Evolutionary conservation across 495 filamentous ascomycete genomes (phyloP), one percentile per base, ranked within the genome.

Genomic region (Penicillium crystallinum): DNA sequence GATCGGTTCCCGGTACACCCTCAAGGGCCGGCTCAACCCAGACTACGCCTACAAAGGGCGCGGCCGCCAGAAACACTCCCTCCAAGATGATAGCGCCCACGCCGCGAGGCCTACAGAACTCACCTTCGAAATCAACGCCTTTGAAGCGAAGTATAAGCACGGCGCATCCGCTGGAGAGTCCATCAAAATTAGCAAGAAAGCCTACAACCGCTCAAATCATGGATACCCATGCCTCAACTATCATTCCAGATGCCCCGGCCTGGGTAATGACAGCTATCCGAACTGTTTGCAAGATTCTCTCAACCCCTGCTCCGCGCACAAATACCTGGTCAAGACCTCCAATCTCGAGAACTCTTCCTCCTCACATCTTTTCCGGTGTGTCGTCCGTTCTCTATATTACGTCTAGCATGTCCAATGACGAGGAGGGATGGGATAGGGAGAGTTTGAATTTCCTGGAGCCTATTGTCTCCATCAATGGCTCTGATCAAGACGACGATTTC

Each of bases 181-280:
- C 59, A 10, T 61, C 66, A 1, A 66, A 61, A 36, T 65, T 59
- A 0, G 59, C 60, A 1, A 58, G 55, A 30, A 70, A 58, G 38
- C 29, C 38, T 9, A 22, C 40, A 30, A 46, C 54, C n/a, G 14
- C 46, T 15, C 60, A 46, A 7, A 48, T 49, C 1, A 62, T 66
- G 39, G 62, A 63, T 46, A 30, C 62, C 10, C 52, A 59, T 10
- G 51, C 27, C 17, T 67, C 65, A 5, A 68, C 62, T 2, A 67
- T 62, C 41, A 72, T 73, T 38, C 67, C 68, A 46, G 73, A 79
- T 47, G 68, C 86, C 17, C 87, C 85, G 0, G 67, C 70, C 15
- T 91, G 86, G 87, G 70, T 83, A 17, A 82, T 84, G 69, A 79
- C 83, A 8, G 77, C 77, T 3, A 79, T 89, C 25, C 79, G 86